Percentiles rank a stretch among this genome's conserved stretches.
These are phyloP conservation scores for Lactuca sativa DNA, from an alignment of 129 eudicot species.

Conservation along the genomic window DNA sequence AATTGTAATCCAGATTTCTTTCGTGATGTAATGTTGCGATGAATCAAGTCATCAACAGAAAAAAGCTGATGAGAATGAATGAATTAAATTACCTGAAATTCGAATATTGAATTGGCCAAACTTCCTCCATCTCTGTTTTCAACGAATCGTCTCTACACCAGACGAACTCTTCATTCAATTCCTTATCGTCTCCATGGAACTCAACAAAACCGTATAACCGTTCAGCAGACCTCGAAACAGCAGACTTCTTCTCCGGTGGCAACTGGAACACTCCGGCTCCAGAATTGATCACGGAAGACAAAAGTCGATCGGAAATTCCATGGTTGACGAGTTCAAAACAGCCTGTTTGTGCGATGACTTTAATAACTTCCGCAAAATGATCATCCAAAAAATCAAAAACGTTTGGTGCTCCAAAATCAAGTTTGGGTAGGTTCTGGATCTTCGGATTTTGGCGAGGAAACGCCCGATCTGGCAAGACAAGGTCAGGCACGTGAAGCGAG, in stretches of 20 bases:
- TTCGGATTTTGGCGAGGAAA: conserved; percentile 69
- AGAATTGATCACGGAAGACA: conserved; percentile 24
- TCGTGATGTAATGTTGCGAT: background rate
- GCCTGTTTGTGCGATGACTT: conserved; percentile 46
- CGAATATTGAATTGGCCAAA: conserved; percentile 56
- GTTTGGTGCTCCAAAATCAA: conserved; percentile 37
- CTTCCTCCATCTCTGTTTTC: conserved; percentile 57
- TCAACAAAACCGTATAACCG: conserved; percentile 67
- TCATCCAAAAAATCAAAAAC: conserved; percentile 6
- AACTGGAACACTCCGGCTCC: conserved; percentile 50
- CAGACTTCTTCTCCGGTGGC: conserved; percentile 52
- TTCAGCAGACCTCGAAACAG: conserved; percentile 47
- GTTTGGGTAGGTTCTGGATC: conserved; percentile 45
- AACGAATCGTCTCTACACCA: conserved; percentile 61
- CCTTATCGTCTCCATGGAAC: conserved; percentile 57
- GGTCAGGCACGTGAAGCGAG: conserved; percentile 71
- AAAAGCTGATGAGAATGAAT: background rate
- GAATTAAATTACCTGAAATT: conserved; percentile 61
- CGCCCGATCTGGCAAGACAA: conserved; percentile 58
- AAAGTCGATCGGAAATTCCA: conserved; percentile 42
- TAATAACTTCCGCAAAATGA: conserved; percentile 18
- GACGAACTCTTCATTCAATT: conserved; percentile 63
- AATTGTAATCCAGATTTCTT: background rate
- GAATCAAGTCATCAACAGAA: background rate
- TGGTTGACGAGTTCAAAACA: conserved; percentile 74